These are phyloP conservation scores for Draba incana DNA, from an alignment of 345 rosid genomes.

Conservation along the genomic window DNA sequence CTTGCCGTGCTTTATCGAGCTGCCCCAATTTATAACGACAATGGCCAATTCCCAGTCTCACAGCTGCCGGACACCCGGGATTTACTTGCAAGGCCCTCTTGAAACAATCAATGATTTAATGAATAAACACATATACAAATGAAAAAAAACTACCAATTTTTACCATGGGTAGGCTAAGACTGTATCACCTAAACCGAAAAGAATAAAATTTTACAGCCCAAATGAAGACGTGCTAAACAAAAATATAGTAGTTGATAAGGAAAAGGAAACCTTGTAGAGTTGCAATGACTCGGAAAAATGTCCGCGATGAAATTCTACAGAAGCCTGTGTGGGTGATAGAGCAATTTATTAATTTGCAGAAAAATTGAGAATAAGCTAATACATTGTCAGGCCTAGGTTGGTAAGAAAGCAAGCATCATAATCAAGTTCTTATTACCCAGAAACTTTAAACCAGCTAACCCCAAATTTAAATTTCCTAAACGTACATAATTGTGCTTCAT, in stretches of 20 bases:
- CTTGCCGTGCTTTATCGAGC: constrained; percentile 79
- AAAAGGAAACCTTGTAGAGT: constrained; percentile 75
- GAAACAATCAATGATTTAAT: constrained; percentile 15
- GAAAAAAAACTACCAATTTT: constrained; percentile 19
- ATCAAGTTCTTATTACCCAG: constrained; percentile 3
- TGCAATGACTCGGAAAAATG: constrained; percentile 83
- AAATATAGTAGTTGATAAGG: constrained; percentile 17
- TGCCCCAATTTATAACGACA: constrained; percentile 94
- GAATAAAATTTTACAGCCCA: constrained; percentile 12
- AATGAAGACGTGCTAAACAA: background rate
- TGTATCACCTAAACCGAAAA: background rate
- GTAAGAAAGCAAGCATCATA: background rate
- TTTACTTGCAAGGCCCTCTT: constrained; percentile 88
- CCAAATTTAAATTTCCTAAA: constrained; percentile 5
- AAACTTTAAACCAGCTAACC: constrained; percentile 17
- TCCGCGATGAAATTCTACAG: constrained; percentile 84
- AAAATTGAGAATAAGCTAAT: constrained; percentile 18
- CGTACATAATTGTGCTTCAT: background rate
- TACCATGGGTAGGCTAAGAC: constrained; percentile 1
- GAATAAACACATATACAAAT: constrained; percentile 25
- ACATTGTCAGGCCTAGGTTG: constrained; percentile 14
- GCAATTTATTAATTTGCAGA: constrained; percentile 17
- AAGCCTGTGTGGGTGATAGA: constrained; percentile 65
- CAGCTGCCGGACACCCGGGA: constrained; percentile 93
- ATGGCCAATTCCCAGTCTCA: constrained; percentile 93